A percentile compares a stretch with the other conserved stretches of the same genome.
Conservation (phyloP, 306 rosid species). For the Echinosophora koreensis region DNA sequence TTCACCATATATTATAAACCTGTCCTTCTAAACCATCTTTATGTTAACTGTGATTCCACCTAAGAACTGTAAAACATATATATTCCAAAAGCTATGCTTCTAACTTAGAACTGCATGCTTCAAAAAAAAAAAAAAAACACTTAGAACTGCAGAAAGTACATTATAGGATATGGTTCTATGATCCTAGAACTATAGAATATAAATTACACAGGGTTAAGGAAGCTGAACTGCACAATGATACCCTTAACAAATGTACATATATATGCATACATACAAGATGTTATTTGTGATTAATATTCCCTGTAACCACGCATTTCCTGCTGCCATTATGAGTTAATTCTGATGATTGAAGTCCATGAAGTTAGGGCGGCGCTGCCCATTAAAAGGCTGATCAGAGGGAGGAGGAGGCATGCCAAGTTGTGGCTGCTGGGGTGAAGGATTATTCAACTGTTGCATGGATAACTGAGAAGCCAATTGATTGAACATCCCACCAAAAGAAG, state of each 20-base stretch:
- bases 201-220: constrained; percentile 29
- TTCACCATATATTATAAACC: constrained; percentile 37
- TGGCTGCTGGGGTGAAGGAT: constrained; percentile 62
- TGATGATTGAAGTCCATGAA: constrained; percentile 66
- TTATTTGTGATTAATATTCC: constrained; percentile 56
- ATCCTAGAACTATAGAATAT: not conserved
- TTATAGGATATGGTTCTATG: too few relatives aligned
- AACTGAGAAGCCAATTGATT: constrained; percentile 72
- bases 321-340: constrained; percentile 49
- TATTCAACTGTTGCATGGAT: constrained; percentile 56
- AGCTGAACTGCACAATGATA: constrained; percentile 40
- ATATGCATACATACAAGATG: constrained; percentile 61
- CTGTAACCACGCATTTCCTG: constrained; percentile 41
- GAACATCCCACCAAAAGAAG: constrained; percentile 66
- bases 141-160: too few relatives aligned
- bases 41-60: constrained; percentile 43
- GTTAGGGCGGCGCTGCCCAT: constrained; percentile 58
- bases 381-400: constrained; percentile 52
- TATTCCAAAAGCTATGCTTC: constrained; percentile 36
- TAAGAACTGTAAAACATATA: constrained; percentile 32
- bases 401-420: constrained; percentile 63
- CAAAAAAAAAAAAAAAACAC: too few relatives aligned
- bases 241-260: constrained; percentile 44
- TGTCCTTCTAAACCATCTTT: constrained; percentile 32
- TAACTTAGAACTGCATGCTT: constrained; percentile 36